Percentiles rank a stretch among this genome's conserved stretches.
Evolutionary conservation across 202 grass and related monocot genomes (phyloP).

Genomic region (Digitaria exilis): DNA sequence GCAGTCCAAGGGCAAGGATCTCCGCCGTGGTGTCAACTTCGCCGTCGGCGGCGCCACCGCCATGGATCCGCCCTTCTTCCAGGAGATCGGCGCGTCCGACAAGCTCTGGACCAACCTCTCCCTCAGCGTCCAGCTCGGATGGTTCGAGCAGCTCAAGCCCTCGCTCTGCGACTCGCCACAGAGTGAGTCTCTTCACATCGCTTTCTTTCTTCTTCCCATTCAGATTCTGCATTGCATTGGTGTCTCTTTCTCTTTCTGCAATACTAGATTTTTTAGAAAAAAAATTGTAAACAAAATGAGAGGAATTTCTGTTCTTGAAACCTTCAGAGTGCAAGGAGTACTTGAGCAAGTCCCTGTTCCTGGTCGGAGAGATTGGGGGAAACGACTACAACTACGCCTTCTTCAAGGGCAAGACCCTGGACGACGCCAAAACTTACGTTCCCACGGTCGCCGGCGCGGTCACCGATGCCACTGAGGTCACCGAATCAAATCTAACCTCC

Average conservation of each 20-base stretch:
- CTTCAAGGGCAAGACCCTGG: constrained; percentile 66
- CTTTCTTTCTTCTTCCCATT: background rate
- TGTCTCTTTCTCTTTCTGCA: too few relatives aligned
- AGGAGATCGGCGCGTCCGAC: constrained; percentile 58
- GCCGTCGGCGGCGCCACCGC: constrained; percentile 81
- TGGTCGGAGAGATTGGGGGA: constrained; percentile 87
- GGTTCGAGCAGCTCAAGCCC: constrained; percentile 82
- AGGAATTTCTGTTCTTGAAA: background rate
- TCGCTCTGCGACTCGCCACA: constrained; percentile 64
- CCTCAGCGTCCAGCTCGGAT: constrained; percentile 66
- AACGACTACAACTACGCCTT: constrained; percentile 93
- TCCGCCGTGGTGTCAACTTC: constrained; percentile 77
- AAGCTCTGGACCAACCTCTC: constrained; percentile 77
- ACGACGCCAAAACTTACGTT: constrained; percentile 71
- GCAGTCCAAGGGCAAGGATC: constrained; percentile 46
- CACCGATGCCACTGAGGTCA: constrained; percentile 65
- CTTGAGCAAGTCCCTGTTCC: constrained; percentile 73
- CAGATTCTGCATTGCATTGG: too few relatives aligned
- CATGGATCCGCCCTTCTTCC: constrained; percentile 72
- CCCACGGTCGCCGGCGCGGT: constrained; percentile 62
- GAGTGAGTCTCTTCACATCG: constrained; percentile 28
- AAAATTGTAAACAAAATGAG: too few relatives aligned
- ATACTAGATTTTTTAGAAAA: too few relatives aligned
- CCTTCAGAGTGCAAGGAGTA: constrained; percentile 68
- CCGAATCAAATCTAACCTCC: background rate